Conservation (phyloP, 2,329 filamentous ascomycete species). For the Neospermospora avenae region DNA sequence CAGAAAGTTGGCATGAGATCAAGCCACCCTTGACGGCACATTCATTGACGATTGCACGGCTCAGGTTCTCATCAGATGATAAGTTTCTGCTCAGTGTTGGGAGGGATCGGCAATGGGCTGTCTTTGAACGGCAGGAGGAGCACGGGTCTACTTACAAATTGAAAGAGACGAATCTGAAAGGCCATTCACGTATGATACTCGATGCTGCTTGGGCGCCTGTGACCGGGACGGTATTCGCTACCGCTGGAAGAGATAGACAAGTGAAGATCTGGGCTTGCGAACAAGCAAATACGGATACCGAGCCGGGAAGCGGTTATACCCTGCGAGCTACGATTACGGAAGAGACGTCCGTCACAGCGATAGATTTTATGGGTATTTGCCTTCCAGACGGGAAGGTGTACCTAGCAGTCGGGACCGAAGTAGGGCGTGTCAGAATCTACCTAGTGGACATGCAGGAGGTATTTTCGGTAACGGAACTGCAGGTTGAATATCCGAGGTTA, state of each 20-base stretch:
- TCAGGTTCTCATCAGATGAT: constrained; percentile 78
- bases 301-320: constrained; percentile 15
- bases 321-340: constrained; percentile 48
- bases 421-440: constrained; percentile 32
- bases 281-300: constrained; percentile 18
- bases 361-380: constrained; percentile 56
- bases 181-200: constrained; percentile 88
- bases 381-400: constrained; percentile 35
- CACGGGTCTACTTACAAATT: constrained; percentile 48
- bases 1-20: constrained; percentile 81
- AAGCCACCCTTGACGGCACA: constrained; percentile 81
- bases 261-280: constrained; percentile 64
- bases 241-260: constrained; percentile 84
- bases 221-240: constrained; percentile 61
- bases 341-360: constrained; percentile 63
- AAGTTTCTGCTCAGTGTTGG: constrained; percentile 79
- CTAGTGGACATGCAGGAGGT: constrained; percentile 19
- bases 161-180: constrained; percentile 70
- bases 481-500: constrained; percentile 25
- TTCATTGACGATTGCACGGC: constrained; percentile 76
- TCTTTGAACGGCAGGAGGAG: constrained; percentile 57
- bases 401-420: constrained; percentile 57
- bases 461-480: constrained; percentile 31
- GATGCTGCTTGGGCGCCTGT: constrained; percentile 75
- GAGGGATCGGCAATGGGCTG: constrained; percentile 84